Base-by-base conservation (phyloP, 2,329 filamentous ascomycete species). In the Colletotrichum endophyticum region DNA sequence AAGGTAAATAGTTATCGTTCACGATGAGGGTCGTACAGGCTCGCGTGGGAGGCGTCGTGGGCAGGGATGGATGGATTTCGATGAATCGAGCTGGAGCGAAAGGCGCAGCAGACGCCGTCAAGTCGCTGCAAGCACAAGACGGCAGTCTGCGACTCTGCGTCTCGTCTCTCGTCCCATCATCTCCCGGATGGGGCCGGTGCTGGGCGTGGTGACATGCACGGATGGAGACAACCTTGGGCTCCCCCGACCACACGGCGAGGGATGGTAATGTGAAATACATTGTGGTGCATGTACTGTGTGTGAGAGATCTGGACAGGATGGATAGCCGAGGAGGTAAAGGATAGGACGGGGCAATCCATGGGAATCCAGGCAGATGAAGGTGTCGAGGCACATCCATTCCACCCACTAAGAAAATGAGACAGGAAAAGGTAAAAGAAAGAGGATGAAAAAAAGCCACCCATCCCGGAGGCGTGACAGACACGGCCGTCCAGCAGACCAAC, bases 161-260 rank as follows among this genome's bases (percentile, higher is more conserved):
- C 63, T 76, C 73, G 56, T 76, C 64, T 73, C 70, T 76, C 73
- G 59, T 73, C 70, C 59, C 73, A 76, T 73, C 70, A 76, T 73
- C 70, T 69, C 73, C 70, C 57, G 73, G 57, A 69, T 73, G 73
- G 57, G 73, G 73, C 73, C 64, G 64, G 28, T 57, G 57, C 62
- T 69, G 70, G 73, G 57, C 70, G 34, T 73, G 57, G 73, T 59
- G 34, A 66, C 73, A 63, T 67, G n/a, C 62, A 56, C 63, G 53
- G 39, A 75, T 57, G 63, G 57, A 49, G 57, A 66, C 70, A 68
- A 68, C 36, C 39, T 73, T 73, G 44, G 44, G 57, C 57, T 61
- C 57, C 16, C n/a, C 19, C 30, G 64, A 25, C 53, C 61, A 27
- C 36, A 62, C 32, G 25, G 57, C 34, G 44, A 72, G 68, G 72